A percentile compares a stretch with the other conserved stretches of the same genome.
Evolutionary conservation across 352 stramenopile species (phyloP).

Genomic region (Phytophthora pistaciae): DNA sequence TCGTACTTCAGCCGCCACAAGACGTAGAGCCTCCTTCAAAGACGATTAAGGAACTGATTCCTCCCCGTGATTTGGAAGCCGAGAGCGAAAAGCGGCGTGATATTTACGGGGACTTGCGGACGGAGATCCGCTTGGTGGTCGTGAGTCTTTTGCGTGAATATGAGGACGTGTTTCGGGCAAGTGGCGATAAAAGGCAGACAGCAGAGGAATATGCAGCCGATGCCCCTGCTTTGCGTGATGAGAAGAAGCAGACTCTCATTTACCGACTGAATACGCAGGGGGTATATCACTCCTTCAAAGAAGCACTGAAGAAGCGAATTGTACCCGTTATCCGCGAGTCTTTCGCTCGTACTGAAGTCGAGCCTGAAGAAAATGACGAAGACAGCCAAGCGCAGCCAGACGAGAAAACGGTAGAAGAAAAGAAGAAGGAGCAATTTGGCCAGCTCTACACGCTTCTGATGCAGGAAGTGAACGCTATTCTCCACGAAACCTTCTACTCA

Average conservation of each 20-base stretch:
- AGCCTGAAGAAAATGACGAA: slow-evolving; percentile 27
- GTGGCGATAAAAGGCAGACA: slow-evolving; percentile 17
- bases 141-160: slow-evolving; percentile 73
- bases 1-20: slow-evolving; percentile 52
- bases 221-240: slow-evolving; percentile 47
- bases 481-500: slow-evolving; percentile 68
- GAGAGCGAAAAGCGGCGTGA: slow-evolving; percentile 58
- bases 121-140: slow-evolving; percentile 71
- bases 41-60: slow-evolving; percentile 61
- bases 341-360: slow-evolving; percentile 42
- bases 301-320: slow-evolving; percentile 86
- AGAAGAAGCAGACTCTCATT: slow-evolving; percentile 78
- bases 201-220: slow-evolving; percentile 19
- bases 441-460: slow-evolving; percentile 77
- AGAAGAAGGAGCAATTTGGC: slow-evolving; percentile 71
- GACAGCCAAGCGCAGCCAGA: slow-evolving; percentile 5
- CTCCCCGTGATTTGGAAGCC: slow-evolving; percentile 53
- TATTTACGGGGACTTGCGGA: slow-evolving; percentile 49
- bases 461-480: slow-evolving; percentile 76
- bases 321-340: slow-evolving; percentile 74
- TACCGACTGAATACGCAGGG: slow-evolving; percentile 84
- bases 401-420: slow-evolving; percentile 28
- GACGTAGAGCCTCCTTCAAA: slow-evolving; percentile 31
- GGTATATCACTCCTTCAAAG: slow-evolving; percentile 84
- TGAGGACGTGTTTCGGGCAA: slow-evolving; percentile 41